A percentile compares a stretch with the other conserved stretches of the same genome.
phyloP scores from a whole-genome alignment of 768 basidiomycete species.

The Kwoniella europaea region DNA sequence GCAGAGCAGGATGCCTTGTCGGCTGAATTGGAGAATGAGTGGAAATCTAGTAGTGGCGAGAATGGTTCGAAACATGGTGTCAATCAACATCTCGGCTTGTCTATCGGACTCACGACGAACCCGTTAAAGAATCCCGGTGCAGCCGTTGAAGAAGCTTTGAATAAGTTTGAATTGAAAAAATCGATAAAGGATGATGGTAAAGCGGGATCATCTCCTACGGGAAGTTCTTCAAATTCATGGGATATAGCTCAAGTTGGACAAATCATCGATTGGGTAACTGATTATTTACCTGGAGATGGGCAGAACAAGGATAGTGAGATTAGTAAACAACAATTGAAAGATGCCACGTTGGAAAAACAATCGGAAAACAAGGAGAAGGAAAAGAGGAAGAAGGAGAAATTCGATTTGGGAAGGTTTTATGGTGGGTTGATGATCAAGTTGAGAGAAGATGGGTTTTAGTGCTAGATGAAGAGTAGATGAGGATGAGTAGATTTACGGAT shows the following conservation, averaged over 20 bases:
- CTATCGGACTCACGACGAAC: slow-evolving; percentile 45
- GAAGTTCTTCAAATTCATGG: slow-evolving; percentile 29
- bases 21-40: slow-evolving; percentile 36
- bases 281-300: slow-evolving; percentile 61
- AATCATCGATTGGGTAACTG: slow-evolving; percentile 61
- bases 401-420: slow-evolving; percentile 86
- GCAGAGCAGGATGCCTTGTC: slow-evolving; percentile 19
- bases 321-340: slow-evolving; percentile 50
- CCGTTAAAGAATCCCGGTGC: background rate
- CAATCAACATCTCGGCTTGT: slow-evolving; percentile 61
- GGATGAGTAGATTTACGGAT: background rate
- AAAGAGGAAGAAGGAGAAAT: slow-evolving; percentile 61
- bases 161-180: slow-evolving; percentile 24
- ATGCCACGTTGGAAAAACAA: slow-evolving; percentile 49
- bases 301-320: slow-evolving; percentile 58
- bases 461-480: background rate
- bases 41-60: background rate
- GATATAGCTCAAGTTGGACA: slow-evolving; percentile 56
- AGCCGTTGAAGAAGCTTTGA: slow-evolving; percentile 14
- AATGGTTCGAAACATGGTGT: slow-evolving; percentile 19
- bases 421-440: slow-evolving; percentile 84
- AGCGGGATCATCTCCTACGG: slow-evolving; percentile 17
- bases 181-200: slow-evolving; percentile 33
- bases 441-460: slow-evolving; percentile 85
- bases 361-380: slow-evolving; percentile 19